Base-by-base conservation (phyloP, 140 eudicot species). In the Flaveria floridana region DNA sequence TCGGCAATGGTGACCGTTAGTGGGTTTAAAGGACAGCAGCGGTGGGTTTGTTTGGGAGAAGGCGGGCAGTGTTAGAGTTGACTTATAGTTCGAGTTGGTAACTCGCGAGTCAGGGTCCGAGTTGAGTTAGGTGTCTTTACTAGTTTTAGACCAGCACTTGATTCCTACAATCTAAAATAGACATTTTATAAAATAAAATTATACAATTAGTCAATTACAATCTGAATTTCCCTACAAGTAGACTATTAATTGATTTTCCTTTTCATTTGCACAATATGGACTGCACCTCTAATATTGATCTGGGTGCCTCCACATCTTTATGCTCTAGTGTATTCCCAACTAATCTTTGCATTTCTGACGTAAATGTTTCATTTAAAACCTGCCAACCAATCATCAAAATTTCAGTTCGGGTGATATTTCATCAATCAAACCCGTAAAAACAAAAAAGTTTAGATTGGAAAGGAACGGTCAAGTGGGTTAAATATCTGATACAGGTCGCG, bases 271-370 rank as follows among this genome's bases (percentile, higher is more conserved):
- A 82, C 5, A 91, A 87, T 89, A 91, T 89, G 12, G 96, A 85
- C 42, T 78, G 87, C 65, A 85, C 90, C 48, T 87, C 96, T 67
- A 77, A 11, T 14, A 91, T 81, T 15, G 89, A 78, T 52, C 82
- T 80, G 6, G 97, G 97, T 16, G 94, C 85, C 77, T 89, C 94
- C 65, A 87, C 18, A 74, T 91, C 96, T 70, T 85, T 91, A 68
- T 82, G 82, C 42, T 82, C 82, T 11, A 87, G 82, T 37, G 75
- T 70, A 34, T 87, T 79, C 30, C 96, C 95, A 2, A 87, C 83
- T 81, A 89, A 73, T 64, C 70, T 65, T 72, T 85, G 91, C 82
- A 91, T 87, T 84, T 85, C 82, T 34, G 91, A 87, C 47, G 85
- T 82, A 79, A 89, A 87, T 39, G 88, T 89, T 67, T 85, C 96